Base-by-base conservation (phyloP, 23 red algal genomes). In the Gracilaria gracilis region DNA sequence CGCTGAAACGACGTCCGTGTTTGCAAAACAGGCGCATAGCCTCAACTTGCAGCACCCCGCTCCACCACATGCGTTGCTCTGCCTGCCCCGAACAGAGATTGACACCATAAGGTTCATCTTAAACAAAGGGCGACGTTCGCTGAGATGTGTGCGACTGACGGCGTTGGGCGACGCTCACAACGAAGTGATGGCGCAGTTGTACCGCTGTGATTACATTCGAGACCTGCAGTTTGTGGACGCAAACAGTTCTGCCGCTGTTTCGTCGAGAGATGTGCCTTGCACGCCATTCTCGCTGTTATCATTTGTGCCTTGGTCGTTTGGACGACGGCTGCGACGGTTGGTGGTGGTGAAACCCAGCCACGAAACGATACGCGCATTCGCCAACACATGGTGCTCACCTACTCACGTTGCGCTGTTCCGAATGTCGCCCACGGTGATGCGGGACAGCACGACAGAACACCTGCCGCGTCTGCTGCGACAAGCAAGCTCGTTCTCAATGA, bases 151-250 rank as follows among this genome's bases (percentile, higher is more conserved):
- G 35, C 34, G 65, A 39, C 35, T 70, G 27, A 31, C 65, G 4
- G 65, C 65, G 5, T 39, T 70, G 65, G 65, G 65, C n/a, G 65
- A 70, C 8, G 65, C 65, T 15, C 65, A 70, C 20, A 15, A 37
- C 35, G 65, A 70, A 39, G 35, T 70, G 4, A 70, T 70, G 65
- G 65, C 65, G 9, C 65, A 37, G 35, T 34, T 70, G 65, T 70
- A 70, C 17, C 65, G 65, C 9, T 70, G 65, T 70, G 65, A 70
- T 11, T 70, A 37, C 29, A 70, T 70, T 36, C 29, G 65, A 70
- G 65, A 70, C 15, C 65, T 70, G 34, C 65, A 70, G 27, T 70
- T 70, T 39, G 65, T 70, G 4, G 65, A 70, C 20, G 65, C 8
- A 70, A 4, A 13, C 6, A 14, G 15, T 11, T 37, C 65, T 15